These are phyloP conservation scores for Pterocarpus macrocarpus DNA, from an alignment of 306 rosid species.

Conservation along the genomic window DNA sequence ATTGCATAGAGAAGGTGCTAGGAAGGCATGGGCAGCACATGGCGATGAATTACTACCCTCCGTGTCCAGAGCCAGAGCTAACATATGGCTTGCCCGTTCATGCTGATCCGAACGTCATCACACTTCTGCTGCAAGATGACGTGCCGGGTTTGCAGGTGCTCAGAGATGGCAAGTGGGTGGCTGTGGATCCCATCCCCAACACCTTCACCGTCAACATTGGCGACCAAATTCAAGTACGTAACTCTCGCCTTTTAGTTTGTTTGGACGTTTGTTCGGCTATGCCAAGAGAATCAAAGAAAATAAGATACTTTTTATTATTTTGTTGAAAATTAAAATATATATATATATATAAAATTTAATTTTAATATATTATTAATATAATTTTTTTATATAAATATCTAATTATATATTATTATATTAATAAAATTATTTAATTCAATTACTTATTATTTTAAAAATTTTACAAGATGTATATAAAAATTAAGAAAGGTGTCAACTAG, in stretches of 20 bases:
- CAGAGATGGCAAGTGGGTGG: constrained; percentile 71
- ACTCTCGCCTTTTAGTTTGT: background rate
- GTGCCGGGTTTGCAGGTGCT: constrained; percentile 85
- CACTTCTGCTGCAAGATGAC: constrained; percentile 75
- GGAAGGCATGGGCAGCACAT: constrained; percentile 93
- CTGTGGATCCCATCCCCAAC: constrained; percentile 76
- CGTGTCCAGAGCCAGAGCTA: constrained; percentile 85
- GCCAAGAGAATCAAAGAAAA: too few species aligned
- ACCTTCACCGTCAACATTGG: constrained; percentile 83
- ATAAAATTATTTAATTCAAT: too few species aligned
- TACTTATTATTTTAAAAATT: too few species aligned
- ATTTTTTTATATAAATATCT: too few species aligned
- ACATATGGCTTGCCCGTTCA: constrained; percentile 88
- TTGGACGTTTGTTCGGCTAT: too few species aligned
- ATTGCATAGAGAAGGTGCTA: constrained; percentile 56
- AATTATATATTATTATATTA: too few species aligned
- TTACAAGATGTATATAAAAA: too few species aligned
- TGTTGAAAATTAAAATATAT: too few species aligned
- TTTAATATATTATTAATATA: too few species aligned
- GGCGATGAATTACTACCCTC: constrained; percentile 90
- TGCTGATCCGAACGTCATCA: constrained; percentile 87
- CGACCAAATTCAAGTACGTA: constrained; percentile 81
- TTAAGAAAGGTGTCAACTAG: too few species aligned
- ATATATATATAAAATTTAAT: too few species aligned
- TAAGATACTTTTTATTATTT: too few species aligned